Base-by-base conservation (phyloP, 2,329 filamentous ascomycete species). In the Colletotrichum ledebouriae region DNA sequence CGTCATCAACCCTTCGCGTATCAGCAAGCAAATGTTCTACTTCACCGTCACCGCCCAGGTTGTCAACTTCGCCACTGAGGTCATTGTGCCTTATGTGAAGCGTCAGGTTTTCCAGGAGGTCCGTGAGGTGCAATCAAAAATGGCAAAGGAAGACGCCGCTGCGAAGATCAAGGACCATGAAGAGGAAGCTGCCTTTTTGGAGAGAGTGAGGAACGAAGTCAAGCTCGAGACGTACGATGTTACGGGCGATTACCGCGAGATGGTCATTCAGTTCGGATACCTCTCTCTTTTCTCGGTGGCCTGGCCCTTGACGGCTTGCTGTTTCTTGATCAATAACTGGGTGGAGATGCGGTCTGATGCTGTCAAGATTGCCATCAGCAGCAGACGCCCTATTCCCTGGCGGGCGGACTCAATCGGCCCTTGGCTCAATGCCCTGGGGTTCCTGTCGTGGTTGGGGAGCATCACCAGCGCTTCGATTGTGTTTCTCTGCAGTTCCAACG, bases 311-410 rank as follows among this genome's bases (percentile, higher is more conserved):
- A 94, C 95, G 0, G 91, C 92, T 2, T 86, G 94, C 64, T 95
- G 92, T 1, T 98, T 98, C 82, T 82, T 98, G 12, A 83, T 96
- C 79, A 98, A 98, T 82, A 97, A 98, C 81, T 98, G 95, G 94
- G 83, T 99, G 65, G 96, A 98, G 77, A 87, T 98, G 44, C 92
- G 96, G 47, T 93, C 93, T 0, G 96, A 99, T 76, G 94, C 95
- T 2, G 87, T 97, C 81, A 99, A 99, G 79, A 97, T 98, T 74
- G 94, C 94, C 63, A 86, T 94, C 55, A 92, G 94, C 78, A 94
- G 93, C 84, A 92, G 95, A 75, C 90, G 96, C 3, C 96, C 96
- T 0, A 93, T 93, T 42, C 96, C 96, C 0, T 94, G 92, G 87
- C 89, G 96, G 60, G 90, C 94, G 1, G 96, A 98, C 80, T 96